Evolutionary conservation across 352 stramenopile genomes (phyloP).

Genomic region (Hyaloperonospora arabidopsidis): DNA sequence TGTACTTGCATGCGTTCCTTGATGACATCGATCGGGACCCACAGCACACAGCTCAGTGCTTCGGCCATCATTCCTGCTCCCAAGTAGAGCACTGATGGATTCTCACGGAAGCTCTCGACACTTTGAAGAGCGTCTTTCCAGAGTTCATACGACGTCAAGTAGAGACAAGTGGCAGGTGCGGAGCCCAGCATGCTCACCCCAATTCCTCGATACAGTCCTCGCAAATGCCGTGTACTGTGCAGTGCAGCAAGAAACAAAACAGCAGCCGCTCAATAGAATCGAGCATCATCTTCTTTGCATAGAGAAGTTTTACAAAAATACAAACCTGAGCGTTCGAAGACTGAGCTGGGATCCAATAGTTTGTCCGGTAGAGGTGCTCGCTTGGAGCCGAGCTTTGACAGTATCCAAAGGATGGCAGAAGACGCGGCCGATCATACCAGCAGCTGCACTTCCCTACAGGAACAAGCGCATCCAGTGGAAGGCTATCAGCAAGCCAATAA

Average conservation of each 20-base stretch:
- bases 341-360: constrained; percentile 41
- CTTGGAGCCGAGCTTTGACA: constrained; percentile 83
- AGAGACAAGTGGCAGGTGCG: constrained; percentile 92
- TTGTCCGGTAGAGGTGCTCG: constrained; percentile 26
- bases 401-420: constrained; percentile 91
- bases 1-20: constrained; percentile 98
- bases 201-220: constrained; percentile 92
- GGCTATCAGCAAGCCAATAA: too few species aligned
- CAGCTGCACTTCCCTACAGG: constrained; percentile 62
- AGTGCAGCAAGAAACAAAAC: background rate
- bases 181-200: constrained; percentile 91
- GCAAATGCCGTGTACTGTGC: constrained; percentile 38
- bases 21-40: constrained; percentile 98
- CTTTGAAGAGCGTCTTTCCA: constrained; percentile 51
- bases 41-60: constrained; percentile 90
- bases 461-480: too few species aligned
- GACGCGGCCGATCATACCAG: constrained; percentile 74
- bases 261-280: background rate
- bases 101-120: constrained; percentile 34
- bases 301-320: too few species aligned
- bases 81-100: constrained; percentile 63
- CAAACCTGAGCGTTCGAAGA: constrained; percentile 38
- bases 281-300: background rate
- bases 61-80: constrained; percentile 65
- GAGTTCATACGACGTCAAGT: constrained; percentile 95